Percentiles rank a stretch among this genome's conserved stretches.
Evolutionary conservation across 495 filamentous ascomycete species (phyloP).

Genomic region (Haplographium delicatum): DNA sequence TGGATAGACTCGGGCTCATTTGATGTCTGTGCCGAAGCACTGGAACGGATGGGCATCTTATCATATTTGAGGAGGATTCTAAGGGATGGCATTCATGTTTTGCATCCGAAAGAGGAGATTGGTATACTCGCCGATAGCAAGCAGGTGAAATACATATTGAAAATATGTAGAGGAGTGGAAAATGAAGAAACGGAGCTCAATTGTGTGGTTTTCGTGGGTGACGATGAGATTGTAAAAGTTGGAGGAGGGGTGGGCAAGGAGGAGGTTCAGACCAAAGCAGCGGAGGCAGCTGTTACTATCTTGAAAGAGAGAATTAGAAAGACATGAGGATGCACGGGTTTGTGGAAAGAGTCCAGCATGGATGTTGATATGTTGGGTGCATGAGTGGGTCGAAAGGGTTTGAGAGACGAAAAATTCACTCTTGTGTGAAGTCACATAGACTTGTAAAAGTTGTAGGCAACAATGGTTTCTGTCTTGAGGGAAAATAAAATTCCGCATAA

Average conservation of each 20-base stretch:
- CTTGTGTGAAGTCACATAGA: no score
- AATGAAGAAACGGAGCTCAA: constrained; percentile 1
- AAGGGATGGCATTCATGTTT: constrained; percentile 49
- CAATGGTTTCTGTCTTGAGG: no score
- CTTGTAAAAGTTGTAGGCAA: no score
- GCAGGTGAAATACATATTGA: constrained; percentile 44
- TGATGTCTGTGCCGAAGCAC: constrained; percentile 46
- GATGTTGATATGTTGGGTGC: no score
- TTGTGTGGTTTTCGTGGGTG: constrained; percentile 41
- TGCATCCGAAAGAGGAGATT: constrained; percentile 71
- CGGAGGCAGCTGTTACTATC: constrained; percentile 3
- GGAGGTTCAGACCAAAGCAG: constrained; percentile 48
- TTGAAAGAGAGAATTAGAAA: constrained; percentile 3
- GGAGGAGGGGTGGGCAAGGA: constrained; percentile 41
- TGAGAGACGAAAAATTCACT: no score
- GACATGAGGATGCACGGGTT: no score
- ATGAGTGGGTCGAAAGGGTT: no score
- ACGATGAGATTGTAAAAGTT: constrained; percentile 38
- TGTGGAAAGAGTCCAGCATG: no score
- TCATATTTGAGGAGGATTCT: constrained; percentile 58
- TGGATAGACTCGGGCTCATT: constrained; percentile 76
- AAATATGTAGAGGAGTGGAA: constrained; percentile 8
- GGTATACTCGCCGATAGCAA: constrained; percentile 48
- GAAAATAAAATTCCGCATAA: no score
- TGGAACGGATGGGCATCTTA: constrained; percentile 61